Base-by-base conservation (phyloP, 202 grass and related monocot species). In the Carex sylvatica region DNA sequence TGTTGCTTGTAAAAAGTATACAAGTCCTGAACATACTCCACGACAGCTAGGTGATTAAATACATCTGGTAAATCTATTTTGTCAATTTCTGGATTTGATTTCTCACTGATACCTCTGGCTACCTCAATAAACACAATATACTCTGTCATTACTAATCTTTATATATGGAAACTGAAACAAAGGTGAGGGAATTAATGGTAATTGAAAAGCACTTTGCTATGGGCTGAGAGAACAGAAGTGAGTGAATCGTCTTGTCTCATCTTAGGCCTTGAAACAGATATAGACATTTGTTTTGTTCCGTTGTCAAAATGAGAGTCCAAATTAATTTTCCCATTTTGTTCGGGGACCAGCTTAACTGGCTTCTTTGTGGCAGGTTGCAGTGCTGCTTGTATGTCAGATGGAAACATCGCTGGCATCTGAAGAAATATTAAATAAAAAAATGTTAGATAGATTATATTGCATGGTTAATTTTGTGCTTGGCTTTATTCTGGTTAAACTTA, bases 11-110 rank as follows among this genome's bases (percentile, higher is more conserved):
- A 98, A 61, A 91, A 98, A 19, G 71, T 87, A 78, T 98, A 98
- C 26, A 98, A 85, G 30, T 95, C 95, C 4, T 93, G 92, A 1
- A 98, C 74, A 33, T 98, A 98, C 10, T 98, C 95, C 0, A 93
- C 92, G 0, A 98, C 92, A 6, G 95, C 95, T 12, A 93, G 85
- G 65, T 95, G 86, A 63, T 95, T 79, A 19, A 88, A 64, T 2
- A 76, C 65, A 26, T 98, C 92, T 5, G 84, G 77, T 76, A 88
- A 86, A 66, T 98, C 95, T 9, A 98, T 95, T 70, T 95, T 87
- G 36, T 93, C 82, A 18, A 95, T 88, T 81, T 56, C 40, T 61
- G 51, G 68, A 54, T 24, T 80, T 0, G 85, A 83, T 52, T 90
- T 93, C 11, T 83, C 79, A 65, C 74, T 71, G 15, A 94, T 70